Evolutionary conservation across 163 green algal genomes (phyloP).

Genomic region (Scenedesmus sp.): DNA sequence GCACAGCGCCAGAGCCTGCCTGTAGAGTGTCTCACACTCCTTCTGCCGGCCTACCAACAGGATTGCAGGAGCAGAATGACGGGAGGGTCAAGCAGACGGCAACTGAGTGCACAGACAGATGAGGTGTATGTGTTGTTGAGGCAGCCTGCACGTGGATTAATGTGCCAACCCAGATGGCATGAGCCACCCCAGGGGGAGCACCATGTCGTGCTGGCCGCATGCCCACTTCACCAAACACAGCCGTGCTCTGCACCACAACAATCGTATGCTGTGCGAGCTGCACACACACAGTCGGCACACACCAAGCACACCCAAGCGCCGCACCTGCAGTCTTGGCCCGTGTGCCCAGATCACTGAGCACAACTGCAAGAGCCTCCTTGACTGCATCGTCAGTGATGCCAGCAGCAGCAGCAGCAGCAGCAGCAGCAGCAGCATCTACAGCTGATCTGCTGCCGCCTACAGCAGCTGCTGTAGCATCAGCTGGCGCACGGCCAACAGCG

Average conservation of each 20-base stretch:
- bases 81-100: too few relatives aligned
- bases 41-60: neutral
- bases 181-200: too few relatives aligned
- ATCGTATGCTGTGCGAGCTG: neutral
- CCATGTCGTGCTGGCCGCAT: too few relatives aligned
- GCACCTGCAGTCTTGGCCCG: slow-evolving; percentile 72
- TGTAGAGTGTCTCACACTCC: slow-evolving; percentile 58
- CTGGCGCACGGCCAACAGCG: neutral
- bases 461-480: neutral
- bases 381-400: slow-evolving; percentile 5
- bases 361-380: slow-evolving; percentile 76
- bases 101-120: too few relatives aligned
- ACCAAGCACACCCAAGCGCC: neutral
- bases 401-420: neutral
- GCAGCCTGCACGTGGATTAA: too few relatives aligned
- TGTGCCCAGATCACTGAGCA: slow-evolving; percentile 89
- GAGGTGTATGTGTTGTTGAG: too few relatives aligned
- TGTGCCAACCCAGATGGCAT: too few relatives aligned
- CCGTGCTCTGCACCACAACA: too few relatives aligned
- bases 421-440: neutral
- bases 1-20: slow-evolving; percentile 67
- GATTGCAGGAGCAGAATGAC: neutral
- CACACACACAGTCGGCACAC: neutral
- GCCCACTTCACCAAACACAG: too few relatives aligned
- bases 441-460: neutral